phyloP scores from a whole-genome alignment of 345 rosid genomes.

The Salix suchowensis region DNA sequence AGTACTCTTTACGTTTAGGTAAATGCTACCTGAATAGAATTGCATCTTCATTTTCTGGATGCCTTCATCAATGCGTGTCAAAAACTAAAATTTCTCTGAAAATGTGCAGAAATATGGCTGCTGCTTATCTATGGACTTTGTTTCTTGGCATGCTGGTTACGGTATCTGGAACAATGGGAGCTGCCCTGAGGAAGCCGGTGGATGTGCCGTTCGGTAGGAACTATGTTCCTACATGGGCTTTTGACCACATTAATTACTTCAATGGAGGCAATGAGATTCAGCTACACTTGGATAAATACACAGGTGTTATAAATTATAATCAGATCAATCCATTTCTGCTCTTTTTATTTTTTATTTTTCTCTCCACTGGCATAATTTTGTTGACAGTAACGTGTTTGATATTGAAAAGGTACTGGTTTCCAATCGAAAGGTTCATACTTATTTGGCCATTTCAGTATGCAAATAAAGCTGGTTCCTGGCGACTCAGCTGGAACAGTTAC shows the following conservation, averaged over 20 bases:
- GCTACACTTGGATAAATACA: slow-evolving; percentile 70
- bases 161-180: slow-evolving; percentile 51
- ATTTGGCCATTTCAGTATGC: slow-evolving; percentile 84
- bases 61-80: not conserved
- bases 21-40: too few species aligned
- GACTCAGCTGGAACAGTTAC: slow-evolving; percentile 89
- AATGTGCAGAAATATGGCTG: not conserved
- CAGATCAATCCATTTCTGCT: not conserved
- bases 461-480: slow-evolving; percentile 70
- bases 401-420: slow-evolving; percentile 68
- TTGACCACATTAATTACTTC: slow-evolving; percentile 82
- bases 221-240: slow-evolving; percentile 84
- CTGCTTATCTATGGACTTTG: slow-evolving; percentile 11
- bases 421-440: slow-evolving; percentile 77
- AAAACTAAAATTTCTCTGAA: not conserved
- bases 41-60: not conserved
- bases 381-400: not conserved
- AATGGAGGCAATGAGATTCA: slow-evolving; percentile 67
- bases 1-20: not conserved
- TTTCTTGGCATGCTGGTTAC: slow-evolving; percentile 31
- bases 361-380: not conserved
- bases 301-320: slow-evolving; percentile 33
- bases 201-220: slow-evolving; percentile 69
- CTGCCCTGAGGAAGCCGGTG: slow-evolving; percentile 51
- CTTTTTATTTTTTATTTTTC: not conserved